Base-by-base conservation (phyloP, 768 basidiomycete genomes). In the Leccinum ochraceum region DNA sequence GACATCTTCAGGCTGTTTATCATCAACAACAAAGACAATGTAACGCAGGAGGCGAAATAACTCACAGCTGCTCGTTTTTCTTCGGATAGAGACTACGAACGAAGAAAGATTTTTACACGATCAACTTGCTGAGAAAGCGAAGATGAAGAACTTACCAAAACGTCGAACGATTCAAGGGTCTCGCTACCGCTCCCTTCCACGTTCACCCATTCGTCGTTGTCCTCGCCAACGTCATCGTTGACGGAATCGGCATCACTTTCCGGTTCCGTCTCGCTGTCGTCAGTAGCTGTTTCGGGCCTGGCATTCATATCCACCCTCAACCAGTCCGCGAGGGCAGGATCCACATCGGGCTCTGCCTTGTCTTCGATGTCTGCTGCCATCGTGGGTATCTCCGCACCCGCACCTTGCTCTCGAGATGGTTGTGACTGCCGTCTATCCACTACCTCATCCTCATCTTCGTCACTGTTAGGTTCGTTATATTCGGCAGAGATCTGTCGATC, bases 201-300 rank as follows among this genome's bases (percentile, higher is more conserved):
- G 24, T 64, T 63, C 53, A 74, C 63, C 80, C 82, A 83, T 50
- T 81, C 81, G 52, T 79, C 79, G 20, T 60, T 63, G 14, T 72
- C 79, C 17, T 57, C 55, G 4, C 55, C 28, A 30, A 30, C 66
- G 64, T 88, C 87, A 53, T 81, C 86, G 58, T 89, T 86, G 59
- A 86, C 84, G 22, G 89, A 89, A 66, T 90, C 89, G 26, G 80
- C 77, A 60, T 92, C 89, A 1, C 85, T 87, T 63, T 81, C 85
- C 4, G 85, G 79, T 49, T 84, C 86, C 0, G 81, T 80, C 6
- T 77, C 79, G 24, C 74, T 76, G 13, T 70, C 66, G 24, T 78
- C 66, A 37, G 65, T 36, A 30, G 51, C 49, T 16, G 64, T 11
- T 20, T 11, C 44, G 10, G 44, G 4, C n/a, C 44, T 44, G 59